phyloP scores from a whole-genome alignment of 441 rosid genomes.

The Capsella rubella region DNA sequence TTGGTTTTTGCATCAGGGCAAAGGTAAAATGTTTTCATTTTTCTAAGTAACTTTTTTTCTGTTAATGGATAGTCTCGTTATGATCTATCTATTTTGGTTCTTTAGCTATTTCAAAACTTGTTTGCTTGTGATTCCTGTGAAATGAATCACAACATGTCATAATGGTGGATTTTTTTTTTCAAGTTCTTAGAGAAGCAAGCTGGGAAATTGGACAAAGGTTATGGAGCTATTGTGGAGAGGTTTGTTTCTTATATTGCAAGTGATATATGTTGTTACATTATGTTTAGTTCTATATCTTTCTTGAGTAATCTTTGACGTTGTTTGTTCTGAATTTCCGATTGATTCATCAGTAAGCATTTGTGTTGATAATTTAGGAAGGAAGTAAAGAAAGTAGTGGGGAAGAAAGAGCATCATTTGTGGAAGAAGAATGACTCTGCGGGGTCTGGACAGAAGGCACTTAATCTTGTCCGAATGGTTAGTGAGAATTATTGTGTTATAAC shows the following conservation, averaged over 20 bases:
- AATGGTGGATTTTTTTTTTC: constrained; percentile 23
- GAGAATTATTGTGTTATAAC: background rate
- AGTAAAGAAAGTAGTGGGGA: constrained; percentile 51
- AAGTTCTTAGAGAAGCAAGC: constrained; percentile 48
- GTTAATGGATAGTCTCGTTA: background rate
- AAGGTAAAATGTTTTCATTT: constrained; percentile 42
- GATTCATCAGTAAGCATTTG: constrained; percentile 2
- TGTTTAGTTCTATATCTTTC: constrained; percentile 15
- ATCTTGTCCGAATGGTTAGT: constrained; percentile 72
- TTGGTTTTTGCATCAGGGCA: constrained; percentile 36
- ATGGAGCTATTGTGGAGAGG: constrained; percentile 48
- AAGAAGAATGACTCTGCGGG: constrained; percentile 82
- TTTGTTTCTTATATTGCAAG: constrained; percentile 3
- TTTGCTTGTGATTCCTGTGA: background rate
- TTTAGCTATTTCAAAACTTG: background rate
- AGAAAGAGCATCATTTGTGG: constrained; percentile 73
- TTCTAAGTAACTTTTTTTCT: background rate
- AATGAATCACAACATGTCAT: constrained; percentile 38
- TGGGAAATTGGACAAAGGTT: constrained; percentile 32
- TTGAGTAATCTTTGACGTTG: background rate
- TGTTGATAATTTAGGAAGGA: constrained; percentile 46
- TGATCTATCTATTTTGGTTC: background rate
- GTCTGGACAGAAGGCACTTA: constrained; percentile 74
- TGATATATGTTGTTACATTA: background rate
- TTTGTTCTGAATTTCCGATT: background rate